These are phyloP conservation scores for Pestalotiopsis sp. DNA, from an alignment of 2,329 filamentous ascomycete species.

Conservation along the genomic window DNA sequence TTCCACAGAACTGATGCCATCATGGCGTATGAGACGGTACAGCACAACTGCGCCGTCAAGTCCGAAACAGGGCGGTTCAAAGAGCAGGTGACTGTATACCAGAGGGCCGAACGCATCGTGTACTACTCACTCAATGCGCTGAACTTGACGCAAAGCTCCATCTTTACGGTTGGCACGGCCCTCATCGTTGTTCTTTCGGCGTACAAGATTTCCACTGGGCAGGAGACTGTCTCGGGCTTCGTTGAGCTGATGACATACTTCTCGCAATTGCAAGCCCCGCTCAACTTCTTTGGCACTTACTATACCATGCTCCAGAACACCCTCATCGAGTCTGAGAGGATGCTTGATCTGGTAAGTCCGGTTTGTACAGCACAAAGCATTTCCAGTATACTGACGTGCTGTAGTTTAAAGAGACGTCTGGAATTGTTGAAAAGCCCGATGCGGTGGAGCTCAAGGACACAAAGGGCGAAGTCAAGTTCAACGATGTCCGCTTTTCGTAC, in stretches of 20 bases:
- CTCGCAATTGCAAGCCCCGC: slow-evolving; percentile 44
- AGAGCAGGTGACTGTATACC: slow-evolving; percentile 57
- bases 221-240: slow-evolving; percentile 58
- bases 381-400: slow-evolving; percentile 17
- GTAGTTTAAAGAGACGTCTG: slow-evolving; percentile 46
- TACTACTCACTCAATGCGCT: slow-evolving; percentile 58
- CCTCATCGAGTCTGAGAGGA: slow-evolving; percentile 47
- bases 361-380: background rate
- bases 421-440: slow-evolving; percentile 43
- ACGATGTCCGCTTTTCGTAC: slow-evolving; percentile 46
- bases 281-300: slow-evolving; percentile 62
- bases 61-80: slow-evolving; percentile 62
- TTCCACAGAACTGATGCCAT: slow-evolving; percentile 44
- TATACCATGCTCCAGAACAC: slow-evolving; percentile 50
- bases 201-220: slow-evolving; percentile 60
- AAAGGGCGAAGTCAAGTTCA: slow-evolving; percentile 42
- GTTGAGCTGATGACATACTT: slow-evolving; percentile 43
- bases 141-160: slow-evolving; percentile 64
- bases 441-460: slow-evolving; percentile 34
- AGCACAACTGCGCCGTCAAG: slow-evolving; percentile 64
- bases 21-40: slow-evolving; percentile 58
- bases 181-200: slow-evolving; percentile 64
- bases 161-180: slow-evolving; percentile 64
- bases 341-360: slow-evolving; percentile 42
- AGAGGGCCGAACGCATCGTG: slow-evolving; percentile 59